phyloP scores from a whole-genome alignment of 129 eudicot species.

The Logfia minima region DNA sequence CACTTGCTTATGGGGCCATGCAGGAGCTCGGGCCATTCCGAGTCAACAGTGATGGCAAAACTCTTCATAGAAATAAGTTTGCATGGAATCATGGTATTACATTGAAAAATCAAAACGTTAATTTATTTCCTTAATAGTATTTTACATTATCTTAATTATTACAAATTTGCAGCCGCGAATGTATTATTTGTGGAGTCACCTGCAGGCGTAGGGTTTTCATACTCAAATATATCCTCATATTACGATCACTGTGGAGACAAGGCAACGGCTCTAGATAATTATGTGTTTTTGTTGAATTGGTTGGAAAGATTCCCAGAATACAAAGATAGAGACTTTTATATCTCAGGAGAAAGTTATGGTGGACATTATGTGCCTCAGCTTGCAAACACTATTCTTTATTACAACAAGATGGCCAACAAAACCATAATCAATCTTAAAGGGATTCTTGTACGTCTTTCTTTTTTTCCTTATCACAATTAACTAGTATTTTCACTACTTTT shows the following conservation, averaged over 20 bases:
- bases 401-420: conserved; percentile 53
- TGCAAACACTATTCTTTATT: conserved; percentile 60
- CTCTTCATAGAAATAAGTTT: conserved; percentile 24
- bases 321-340: conserved; percentile 57
- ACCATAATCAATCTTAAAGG: conserved; percentile 78
- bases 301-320: conserved; percentile 68
- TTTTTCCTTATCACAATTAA: too few species aligned
- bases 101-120: neutral
- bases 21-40: conserved; percentile 22
- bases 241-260: conserved; percentile 41
- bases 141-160: neutral
- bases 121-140: neutral
- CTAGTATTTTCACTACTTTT: neutral
- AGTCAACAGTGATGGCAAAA: conserved; percentile 17
- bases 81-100: conserved; percentile 65
- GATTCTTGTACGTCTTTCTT: conserved; percentile 50
- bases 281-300: conserved; percentile 73
- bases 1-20: conserved; percentile 17
- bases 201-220: conserved; percentile 79
- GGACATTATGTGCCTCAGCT: conserved; percentile 86
- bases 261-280: conserved; percentile 53
- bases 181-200: conserved; percentile 92
- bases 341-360: too few species aligned
- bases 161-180: conserved; percentile 49
- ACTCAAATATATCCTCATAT: conserved; percentile 58